Base-by-base conservation (phyloP, 352 stramenopile species). In the Pythium utonaiense region DNA sequence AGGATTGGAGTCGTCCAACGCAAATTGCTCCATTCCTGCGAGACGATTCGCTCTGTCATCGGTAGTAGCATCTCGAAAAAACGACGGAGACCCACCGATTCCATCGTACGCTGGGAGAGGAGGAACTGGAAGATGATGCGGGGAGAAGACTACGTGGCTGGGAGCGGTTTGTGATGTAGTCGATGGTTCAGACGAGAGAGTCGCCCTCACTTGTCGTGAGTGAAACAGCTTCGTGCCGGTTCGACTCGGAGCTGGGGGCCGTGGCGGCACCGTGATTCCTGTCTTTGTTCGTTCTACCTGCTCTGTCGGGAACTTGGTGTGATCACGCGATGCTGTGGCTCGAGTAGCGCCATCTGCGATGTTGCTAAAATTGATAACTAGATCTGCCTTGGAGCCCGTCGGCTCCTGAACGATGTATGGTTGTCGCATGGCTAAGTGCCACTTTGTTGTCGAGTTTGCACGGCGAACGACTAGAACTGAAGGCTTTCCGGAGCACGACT, bases 101-200 rank as follows among this genome's bases (percentile, higher is more conserved):
- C 82, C 84, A 62, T 93, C 82, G 60, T 93, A 92, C 6, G 82
- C 82, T 75, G 84, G 84, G 12, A 93, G 57, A 14, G 82, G 82
- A n/a, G 82, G 79, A 9, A 93, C 60, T 16, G 80, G 63, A 1
- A 74, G 63, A 17, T 74, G 40, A 27, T 69, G 65, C 7, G 61
- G 62, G 9, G 63, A 63, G 25, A 54, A 42, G 6, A 52, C 57
- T 9, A 58, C 6, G 16, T 22, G 36, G 40, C 27, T 45, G 53
- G 36, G 21, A 25, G 34, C 13, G 12, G 14, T 14, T 9, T 25
- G 8, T 34, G 30, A 28, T 30, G 27, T 5, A 25, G 14, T 55
- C 21, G 8, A 40, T 44, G 13, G 17, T 21, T 27, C 36, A 9
- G 28, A 33, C 28, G 28, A 33, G 28, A 33, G 36, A 44, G 36